Evolutionary conservation across 371 early-diverging fungal genomes (phyloP).

Genomic region (Mortierella sp.): DNA sequence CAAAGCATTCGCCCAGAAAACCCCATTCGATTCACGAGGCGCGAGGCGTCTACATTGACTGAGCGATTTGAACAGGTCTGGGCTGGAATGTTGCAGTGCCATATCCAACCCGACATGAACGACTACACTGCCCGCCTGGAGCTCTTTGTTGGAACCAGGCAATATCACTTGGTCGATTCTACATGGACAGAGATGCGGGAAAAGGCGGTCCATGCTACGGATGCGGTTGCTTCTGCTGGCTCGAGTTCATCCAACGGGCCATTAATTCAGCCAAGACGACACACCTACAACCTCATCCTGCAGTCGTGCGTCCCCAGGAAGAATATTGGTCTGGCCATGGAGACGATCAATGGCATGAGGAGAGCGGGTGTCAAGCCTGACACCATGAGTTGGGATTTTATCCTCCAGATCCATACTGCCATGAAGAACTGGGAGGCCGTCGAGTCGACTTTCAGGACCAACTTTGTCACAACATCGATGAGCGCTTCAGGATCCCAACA

Average conservation of each 20-base stretch:
- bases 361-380: slow-evolving; percentile 48
- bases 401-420: slow-evolving; percentile 44
- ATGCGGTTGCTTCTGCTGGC: background rate
- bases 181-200: slow-evolving; percentile 46
- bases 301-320: slow-evolving; percentile 48
- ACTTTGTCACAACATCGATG: slow-evolving; percentile 27
- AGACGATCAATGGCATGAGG: slow-evolving; percentile 37
- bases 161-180: slow-evolving; percentile 31
- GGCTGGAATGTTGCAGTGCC: slow-evolving; percentile 35
- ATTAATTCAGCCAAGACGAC: slow-evolving; percentile 31
- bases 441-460: slow-evolving; percentile 35
- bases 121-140: slow-evolving; percentile 49
- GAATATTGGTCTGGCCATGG: slow-evolving; percentile 40
- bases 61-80: slow-evolving; percentile 48
- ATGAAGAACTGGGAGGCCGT: slow-evolving; percentile 46
- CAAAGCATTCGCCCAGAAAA: slow-evolving; percentile 32
- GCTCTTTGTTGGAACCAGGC: slow-evolving; percentile 34
- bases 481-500: slow-evolving; percentile 6
- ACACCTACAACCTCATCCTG: slow-evolving; percentile 47
- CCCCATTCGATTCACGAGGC: slow-evolving; percentile 22
- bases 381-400: slow-evolving; percentile 46
- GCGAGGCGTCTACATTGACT: slow-evolving; percentile 11
- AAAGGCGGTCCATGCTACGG: slow-evolving; percentile 2
- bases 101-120: slow-evolving; percentile 47
- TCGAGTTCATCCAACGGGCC: background rate